Conservation (phyloP, 306 rosid genomes). For the Sindora glabra region DNA sequence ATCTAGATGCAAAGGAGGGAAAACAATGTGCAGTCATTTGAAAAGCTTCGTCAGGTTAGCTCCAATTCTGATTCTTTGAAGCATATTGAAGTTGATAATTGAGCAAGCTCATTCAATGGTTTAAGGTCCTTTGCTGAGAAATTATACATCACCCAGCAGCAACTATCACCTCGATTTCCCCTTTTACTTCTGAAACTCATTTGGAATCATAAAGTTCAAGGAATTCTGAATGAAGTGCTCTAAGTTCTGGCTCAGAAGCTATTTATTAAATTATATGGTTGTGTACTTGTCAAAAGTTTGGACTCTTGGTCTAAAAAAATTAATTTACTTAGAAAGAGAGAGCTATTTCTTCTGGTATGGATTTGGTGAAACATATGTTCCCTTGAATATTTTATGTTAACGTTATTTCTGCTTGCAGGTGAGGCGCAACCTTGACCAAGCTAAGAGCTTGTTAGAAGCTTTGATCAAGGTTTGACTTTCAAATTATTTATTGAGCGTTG, state of each 20-base stretch:
- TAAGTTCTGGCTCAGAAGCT: too few species aligned
- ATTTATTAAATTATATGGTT: not conserved
- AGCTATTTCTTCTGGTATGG: not conserved
- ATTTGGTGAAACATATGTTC: not conserved
- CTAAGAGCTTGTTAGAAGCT: slow-evolving; percentile 82
- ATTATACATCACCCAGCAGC: not conserved
- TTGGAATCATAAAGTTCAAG: not conserved
- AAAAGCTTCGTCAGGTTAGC: slow-evolving; percentile 96
- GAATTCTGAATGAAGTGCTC: not conserved
- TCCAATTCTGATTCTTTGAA: not conserved
- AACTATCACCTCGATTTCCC: not conserved
- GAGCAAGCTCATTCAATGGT: not conserved
- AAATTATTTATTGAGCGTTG: not conserved
- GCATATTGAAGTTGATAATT: not conserved
- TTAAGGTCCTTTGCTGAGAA: not conserved
- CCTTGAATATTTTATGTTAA: not conserved
- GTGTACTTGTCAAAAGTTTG: not conserved
- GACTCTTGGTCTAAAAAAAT: not conserved
- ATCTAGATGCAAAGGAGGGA: slow-evolving; percentile 95
- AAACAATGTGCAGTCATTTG: slow-evolving; percentile 95
- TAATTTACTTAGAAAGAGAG: too few species aligned
- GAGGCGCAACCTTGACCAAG: slow-evolving; percentile 97
- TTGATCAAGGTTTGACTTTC: slow-evolving; percentile 65
- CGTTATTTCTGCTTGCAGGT: slow-evolving; percentile 44
- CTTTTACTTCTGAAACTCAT: too few species aligned